Evolutionary conservation across 176 grass and related monocot genomes (phyloP), one percentile per base, ranked within the genome.

Genomic region (Zoysia japonica): DNA sequence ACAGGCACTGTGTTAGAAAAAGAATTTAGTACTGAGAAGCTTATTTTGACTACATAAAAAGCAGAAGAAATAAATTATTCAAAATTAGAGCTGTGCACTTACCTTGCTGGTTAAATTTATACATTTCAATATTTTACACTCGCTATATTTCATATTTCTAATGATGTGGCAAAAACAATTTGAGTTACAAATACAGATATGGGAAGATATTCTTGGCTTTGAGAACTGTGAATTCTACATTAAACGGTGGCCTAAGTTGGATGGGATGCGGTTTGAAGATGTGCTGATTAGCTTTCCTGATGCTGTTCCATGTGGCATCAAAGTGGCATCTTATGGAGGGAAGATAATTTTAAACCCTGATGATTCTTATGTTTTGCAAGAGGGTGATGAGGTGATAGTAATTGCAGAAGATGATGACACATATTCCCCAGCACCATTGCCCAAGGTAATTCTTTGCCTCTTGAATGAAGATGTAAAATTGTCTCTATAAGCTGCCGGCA

Each of bases 171-270:
- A 80, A 66, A 45, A 35, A 87, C 37, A 50, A 87, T 77, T 81
- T 62, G 63, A 71, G 19, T 56, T 55, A 12, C 50, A 71, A 71
- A 60, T 62, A 56, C 82, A 93, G 91, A 93, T 93, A 81, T 93
- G 91, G 91, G 91, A 90, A 73, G 88, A 93, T 80, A 93, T 93
- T 48, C 91, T 93, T 85, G 91, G 91, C 41, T 93, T 93, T 9
- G 91, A 93, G 72, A 93, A 93, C 71, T 93, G 91, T 70, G 91
- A 93, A 66, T 93, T 93, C 80, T 93, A 93, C 79, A 93, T 93
- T 78, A 93, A 90, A 82, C 87, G 85, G 80, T 93, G 88, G 91
- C 70, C 91, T 9, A 83, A 90, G 70, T 85, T 93, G 88, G 85
- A 88, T 68, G 91, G 88, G 46, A 83, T 93, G 91, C 78, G 75